Conservation (phyloP, 257 asterid genomes). For the Nicotiana knightiana region DNA sequence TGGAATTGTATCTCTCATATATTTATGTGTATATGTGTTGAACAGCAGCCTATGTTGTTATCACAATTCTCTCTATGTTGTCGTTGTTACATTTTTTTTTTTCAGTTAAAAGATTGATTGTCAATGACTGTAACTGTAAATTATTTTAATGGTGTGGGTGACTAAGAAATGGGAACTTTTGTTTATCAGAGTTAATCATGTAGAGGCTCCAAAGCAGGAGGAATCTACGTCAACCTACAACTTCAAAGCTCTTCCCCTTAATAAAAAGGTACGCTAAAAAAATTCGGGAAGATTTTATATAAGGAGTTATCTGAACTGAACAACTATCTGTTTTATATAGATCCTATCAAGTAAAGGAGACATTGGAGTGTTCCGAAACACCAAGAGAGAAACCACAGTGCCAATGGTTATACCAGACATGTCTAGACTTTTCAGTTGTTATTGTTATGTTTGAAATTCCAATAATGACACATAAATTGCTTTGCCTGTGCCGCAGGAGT, state of each 20-base stretch:
- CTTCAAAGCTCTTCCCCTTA: constrained; percentile 79
- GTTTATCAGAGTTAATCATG: constrained; percentile 30
- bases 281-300: neutral
- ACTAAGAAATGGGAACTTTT: constrained; percentile 5
- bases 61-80: neutral
- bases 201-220: constrained; percentile 37
- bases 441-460: neutral
- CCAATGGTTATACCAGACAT: constrained; percentile 51
- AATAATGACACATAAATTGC: neutral
- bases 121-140: neutral
- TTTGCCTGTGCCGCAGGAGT: constrained; percentile 48
- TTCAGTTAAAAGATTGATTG: neutral
- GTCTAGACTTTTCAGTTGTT: neutral
- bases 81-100: neutral
- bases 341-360: constrained; percentile 89
- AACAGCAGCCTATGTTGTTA: neutral
- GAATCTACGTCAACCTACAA: constrained; percentile 35
- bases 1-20: neutral
- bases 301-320: neutral
- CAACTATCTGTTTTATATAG: constrained; percentile 28
- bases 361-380: constrained; percentile 62
- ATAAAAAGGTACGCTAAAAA: constrained; percentile 50
- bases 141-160: neutral
- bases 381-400: constrained; percentile 66
- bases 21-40: neutral